Evolutionary conservation across 768 basidiomycete genomes (phyloP), one percentile per base, ranked within the genome.

Genomic region (Leccinum broughii): DNA sequence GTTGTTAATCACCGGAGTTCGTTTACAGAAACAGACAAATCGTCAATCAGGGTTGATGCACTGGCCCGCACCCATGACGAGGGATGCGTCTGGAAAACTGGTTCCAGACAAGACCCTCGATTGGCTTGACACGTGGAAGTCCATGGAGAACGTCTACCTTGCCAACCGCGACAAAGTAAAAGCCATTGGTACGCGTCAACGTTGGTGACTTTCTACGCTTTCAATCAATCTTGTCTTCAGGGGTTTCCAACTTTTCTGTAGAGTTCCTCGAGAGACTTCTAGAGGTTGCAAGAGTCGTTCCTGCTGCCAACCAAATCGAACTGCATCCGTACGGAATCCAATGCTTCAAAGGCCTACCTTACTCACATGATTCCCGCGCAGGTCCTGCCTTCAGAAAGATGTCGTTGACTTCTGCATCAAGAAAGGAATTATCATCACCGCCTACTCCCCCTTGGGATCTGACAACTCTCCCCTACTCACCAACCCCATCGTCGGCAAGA

Each of bases 291-390:
- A 70, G 71, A 26, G 77, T 88, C 41, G 75, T 87, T 39, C 92
- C 90, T 15, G 90, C 89, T 0, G 86, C 85, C 26, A 91, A 92
- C 77, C 92, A 94, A 75, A 81, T 93, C 58, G 89, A 89, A 72
- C 77, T 85, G 32, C 89, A 90, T 70, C 86, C 89, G 78, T 88
- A 71, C 7, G 44, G 5, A 46, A 46, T 20, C 4, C 44, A 58
- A 82, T 77, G 48, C 55, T 22, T 28, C 11, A 22, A 46, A 1
- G n/a, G 10, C n/a, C 20, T 46, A 11, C n/a, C 20, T 46, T 46
- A 46, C n/a, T 20, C 3, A 34, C 11, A 34, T 34, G 5, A 46
- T 20, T 46, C 10, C 44, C 5, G 10, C 11, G 11, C 44, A 46
- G 44, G 10, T 46, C 44, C 20, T 46, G 44, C 44, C 44, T 3